Conservation (phyloP, 148 eudicot species). For the Vaccinium vitisidaea region DNA sequence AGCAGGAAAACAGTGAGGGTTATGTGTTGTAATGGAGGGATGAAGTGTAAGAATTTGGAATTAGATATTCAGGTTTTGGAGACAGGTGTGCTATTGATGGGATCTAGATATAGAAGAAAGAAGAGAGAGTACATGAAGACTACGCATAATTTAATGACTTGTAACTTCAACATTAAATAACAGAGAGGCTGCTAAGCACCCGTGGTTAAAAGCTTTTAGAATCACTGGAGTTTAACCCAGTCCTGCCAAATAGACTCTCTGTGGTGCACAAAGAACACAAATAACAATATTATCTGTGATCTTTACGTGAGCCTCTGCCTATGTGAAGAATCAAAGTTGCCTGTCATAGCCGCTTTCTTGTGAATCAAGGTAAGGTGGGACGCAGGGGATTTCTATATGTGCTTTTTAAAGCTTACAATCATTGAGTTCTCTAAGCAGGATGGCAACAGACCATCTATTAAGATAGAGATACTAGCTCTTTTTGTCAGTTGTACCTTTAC, state of each 20-base stretch:
- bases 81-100: not conserved
- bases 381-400: not conserved
- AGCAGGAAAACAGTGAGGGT: not conserved
- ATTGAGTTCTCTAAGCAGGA: not conserved
- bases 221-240: not conserved
- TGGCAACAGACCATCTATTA: not conserved
- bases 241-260: not conserved
- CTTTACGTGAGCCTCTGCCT: not conserved
- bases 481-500: not conserved
- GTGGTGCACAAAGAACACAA: not conserved
- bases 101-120: not conserved
- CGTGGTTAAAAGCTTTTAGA: not conserved
- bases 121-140: not conserved
- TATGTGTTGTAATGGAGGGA: not conserved
- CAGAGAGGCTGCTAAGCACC: not conserved
- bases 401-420: not conserved
- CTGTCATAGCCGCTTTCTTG: not conserved
- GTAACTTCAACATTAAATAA: not conserved
- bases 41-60: not conserved
- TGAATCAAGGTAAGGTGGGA: not conserved
- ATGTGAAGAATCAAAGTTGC: not conserved
- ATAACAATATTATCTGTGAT: not conserved
- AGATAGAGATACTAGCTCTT: not conserved
- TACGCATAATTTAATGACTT: not conserved
- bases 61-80: not conserved